These are phyloP conservation scores for Raddia guianensis DNA, from an alignment of 176 grass and related monocot genomes.

Conservation along the genomic window DNA sequence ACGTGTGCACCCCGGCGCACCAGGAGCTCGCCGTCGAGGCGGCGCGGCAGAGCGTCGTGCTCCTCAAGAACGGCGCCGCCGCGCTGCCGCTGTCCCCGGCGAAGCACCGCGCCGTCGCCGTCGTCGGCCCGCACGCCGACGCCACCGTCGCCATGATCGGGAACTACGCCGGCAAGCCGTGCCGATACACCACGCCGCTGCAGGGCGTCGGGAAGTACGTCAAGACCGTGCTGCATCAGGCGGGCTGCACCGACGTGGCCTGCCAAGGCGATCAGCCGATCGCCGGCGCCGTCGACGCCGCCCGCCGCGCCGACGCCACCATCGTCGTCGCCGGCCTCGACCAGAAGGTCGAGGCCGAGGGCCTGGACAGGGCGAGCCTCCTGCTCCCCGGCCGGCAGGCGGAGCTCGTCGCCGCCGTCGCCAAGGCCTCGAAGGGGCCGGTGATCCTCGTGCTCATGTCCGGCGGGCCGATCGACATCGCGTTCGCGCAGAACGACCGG, in stretches of 20 bases:
- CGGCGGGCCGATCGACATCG: constrained; percentile 67
- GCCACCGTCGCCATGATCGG: constrained; percentile 85
- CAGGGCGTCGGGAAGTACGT: constrained; percentile 60
- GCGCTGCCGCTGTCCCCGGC: constrained; percentile 47
- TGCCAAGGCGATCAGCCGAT: constrained; percentile 66
- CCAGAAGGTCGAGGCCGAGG: constrained; percentile 68
- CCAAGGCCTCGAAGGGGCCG: constrained; percentile 55
- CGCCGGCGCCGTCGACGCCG: constrained; percentile 33
- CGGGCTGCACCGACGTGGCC: constrained; percentile 66
- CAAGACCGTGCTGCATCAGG: constrained; percentile 35
- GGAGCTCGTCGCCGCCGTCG: constrained; percentile 75
- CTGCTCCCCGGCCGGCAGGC: constrained; percentile 75
- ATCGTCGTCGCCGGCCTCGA: constrained; percentile 65
- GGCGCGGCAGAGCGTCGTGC: constrained; percentile 64
- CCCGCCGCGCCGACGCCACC: constrained; percentile 51
- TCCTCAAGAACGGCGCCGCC: constrained; percentile 57
- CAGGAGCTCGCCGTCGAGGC: constrained; percentile 70
- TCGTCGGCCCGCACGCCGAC: constrained; percentile 71
- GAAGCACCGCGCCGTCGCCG: constrained; percentile 39
- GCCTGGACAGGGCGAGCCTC: constrained; percentile 44
- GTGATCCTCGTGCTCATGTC: constrained; percentile 67
- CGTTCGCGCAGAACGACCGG: constrained; percentile 62
- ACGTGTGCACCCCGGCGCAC: constrained; percentile 67
- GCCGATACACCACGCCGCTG: constrained; percentile 70
- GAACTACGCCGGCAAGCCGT: constrained; percentile 79